Conservation (phyloP, 192 early-diverging fungal species). For the Phlyctochytrium bullatum region DNA sequence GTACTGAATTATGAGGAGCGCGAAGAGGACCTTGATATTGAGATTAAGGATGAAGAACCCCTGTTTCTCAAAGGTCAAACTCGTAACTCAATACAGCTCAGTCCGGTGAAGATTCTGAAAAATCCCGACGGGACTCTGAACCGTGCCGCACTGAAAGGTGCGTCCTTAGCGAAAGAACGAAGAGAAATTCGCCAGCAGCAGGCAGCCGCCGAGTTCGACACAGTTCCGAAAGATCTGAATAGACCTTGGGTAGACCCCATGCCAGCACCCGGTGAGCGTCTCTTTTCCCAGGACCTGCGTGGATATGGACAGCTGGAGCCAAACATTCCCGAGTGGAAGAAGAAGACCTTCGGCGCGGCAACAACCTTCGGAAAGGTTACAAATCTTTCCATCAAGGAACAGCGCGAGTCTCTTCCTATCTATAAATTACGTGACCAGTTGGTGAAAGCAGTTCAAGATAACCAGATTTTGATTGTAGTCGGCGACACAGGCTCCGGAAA, state of each 20-base stretch:
- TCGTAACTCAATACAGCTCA: constrained; percentile 74
- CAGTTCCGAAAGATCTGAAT: constrained; percentile 83
- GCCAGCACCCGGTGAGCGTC: constrained; percentile 67
- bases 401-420: constrained; percentile 86
- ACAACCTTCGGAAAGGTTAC: constrained; percentile 93
- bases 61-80: constrained; percentile 93
- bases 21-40: constrained; percentile 96
- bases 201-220: constrained; percentile 48
- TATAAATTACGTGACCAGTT: constrained; percentile 76
- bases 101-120: constrained; percentile 97
- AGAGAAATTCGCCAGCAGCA: constrained; percentile 67
- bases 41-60: constrained; percentile 93
- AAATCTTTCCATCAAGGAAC: constrained; percentile 68
- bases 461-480: constrained; percentile 82
- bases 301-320: constrained; percentile 54
- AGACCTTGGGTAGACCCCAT: constrained; percentile 93
- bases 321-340: constrained; percentile 83
- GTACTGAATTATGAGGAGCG: constrained; percentile 76
- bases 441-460: constrained; percentile 72
- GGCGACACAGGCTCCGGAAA: constrained; percentile 98
- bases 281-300: constrained; percentile 91
- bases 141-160: constrained; percentile 89
- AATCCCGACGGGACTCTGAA: constrained; percentile 97
- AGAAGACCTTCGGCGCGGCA: constrained; percentile 72
- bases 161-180: constrained; percentile 90